phyloP scores from a whole-genome alignment of 176 grass and related monocot genomes.

The Avena sativa region DNA sequence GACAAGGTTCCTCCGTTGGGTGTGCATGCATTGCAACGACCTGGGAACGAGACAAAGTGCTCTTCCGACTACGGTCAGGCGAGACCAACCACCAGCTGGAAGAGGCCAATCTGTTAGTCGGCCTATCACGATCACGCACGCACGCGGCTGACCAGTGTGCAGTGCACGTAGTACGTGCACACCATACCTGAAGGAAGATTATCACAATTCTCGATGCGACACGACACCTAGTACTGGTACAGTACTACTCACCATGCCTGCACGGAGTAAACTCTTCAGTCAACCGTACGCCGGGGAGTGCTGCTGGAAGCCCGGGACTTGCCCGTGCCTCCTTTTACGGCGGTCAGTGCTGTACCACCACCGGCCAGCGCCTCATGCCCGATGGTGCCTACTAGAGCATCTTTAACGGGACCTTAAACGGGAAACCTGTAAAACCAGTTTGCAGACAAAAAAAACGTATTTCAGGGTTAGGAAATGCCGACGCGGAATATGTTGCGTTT shows the following conservation, averaged over 20 bases:
- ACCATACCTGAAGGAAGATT: neutral
- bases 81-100: neutral
- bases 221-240: neutral
- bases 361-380: too few relatives aligned
- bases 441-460: too few relatives aligned
- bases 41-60: neutral
- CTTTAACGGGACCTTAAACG: too few relatives aligned
- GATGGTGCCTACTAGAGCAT: too few relatives aligned
- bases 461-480: too few relatives aligned
- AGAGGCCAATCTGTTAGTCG: neutral
- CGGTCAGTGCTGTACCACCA: too few relatives aligned
- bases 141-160: neutral
- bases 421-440: too few relatives aligned
- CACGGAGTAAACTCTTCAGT: neutral
- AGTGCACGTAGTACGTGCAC: neutral
- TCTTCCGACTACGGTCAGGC: neutral
- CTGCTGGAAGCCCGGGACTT: neutral
- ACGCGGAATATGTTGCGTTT: too few relatives aligned
- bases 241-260: neutral
- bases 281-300: neutral
- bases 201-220: neutral
- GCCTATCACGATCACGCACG: conserved; percentile 1
- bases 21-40: neutral
- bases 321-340: neutral
- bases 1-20: neutral